Evolutionary conservation across 108 stramenopile species (phyloP), one percentile per base, ranked within the genome.

Genomic region (Pinguiococcus pyrenoidosus): DNA sequence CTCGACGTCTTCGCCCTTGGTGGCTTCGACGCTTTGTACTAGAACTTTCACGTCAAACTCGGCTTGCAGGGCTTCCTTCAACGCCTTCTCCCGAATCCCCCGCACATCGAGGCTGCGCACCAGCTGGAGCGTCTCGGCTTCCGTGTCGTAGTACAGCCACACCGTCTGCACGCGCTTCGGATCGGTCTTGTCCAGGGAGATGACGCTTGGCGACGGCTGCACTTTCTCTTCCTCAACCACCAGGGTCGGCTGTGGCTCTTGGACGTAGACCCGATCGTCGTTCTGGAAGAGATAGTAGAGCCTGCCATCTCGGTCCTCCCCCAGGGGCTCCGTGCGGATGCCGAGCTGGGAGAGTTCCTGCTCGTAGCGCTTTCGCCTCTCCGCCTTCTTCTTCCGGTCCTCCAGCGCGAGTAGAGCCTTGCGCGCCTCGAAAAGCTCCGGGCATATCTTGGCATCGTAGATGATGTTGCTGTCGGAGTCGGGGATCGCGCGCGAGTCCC

Each of bases 101-200:
- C 54, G 29, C 27, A 14, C 13, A 27, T 56, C 54, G 2, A 56
- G 44, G 34, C 54, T 56, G 8, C 35, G 34, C 18, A 56, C 45
- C 7, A 56, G 54, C 4, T 43, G 28, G 25, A 23, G 44, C 21
- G 34, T 9, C 36, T 17, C 12, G 1, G 30, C 17, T 29, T 44
- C 55, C 45, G 45, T 46, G 6, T 46, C 55, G 27, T 56, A 56
- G 55, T 46, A 46, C 36, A 27, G 46, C 44, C 44, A 46, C 29
- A 9, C 22, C 5, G 55, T 37, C 9, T 45, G 14, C 33, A 32
- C 44, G 44, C 54, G 45, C 23, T 44, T 55, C 41, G 8, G 40
- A 17, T 12, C 29, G 53, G 12, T 43, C 27, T 22, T 44, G 30
- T 37, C 25, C 8, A 44, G 24, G 24, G 20, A 16, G 43, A 44